Evolutionary conservation across 1,139 yeast genomes (phyloP), one percentile per base, ranked within the genome.

Genomic region (Lodderomyces metapsilosis): DNA sequence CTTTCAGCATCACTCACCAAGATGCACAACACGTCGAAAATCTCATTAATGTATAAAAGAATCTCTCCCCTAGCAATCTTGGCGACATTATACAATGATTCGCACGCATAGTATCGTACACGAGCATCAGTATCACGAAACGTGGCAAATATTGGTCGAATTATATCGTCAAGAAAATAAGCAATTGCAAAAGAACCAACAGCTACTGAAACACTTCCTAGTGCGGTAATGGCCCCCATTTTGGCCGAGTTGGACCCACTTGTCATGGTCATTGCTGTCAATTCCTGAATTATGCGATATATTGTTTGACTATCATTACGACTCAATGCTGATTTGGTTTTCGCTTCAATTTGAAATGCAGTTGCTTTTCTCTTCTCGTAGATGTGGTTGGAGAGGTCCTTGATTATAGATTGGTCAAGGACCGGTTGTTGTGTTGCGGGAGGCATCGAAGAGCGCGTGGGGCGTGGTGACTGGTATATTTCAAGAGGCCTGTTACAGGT

Each of bases 61-160:
- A 92, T 87, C 61, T 94, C 98, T 15, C 98, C 98, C 52, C 95
- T 80, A 4, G 98, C 96, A 17, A 92, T 95, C 60, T 94, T 94
- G 41, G 98, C 96, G 39, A 94, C 91, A 62, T 94, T 94, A 64
- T 94, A 94, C 49, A 94, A 73, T 34, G 96, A 86, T 59, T 94
- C 99, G 66, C 98, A 92, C 0, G 98, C 98, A 61, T 91, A 94
- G 56, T 94, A 94, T 41, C 99, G 73, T 7, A 94, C 98, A 50
- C 96, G 78, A 9, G 97, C 95, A 58, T 94, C 97, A 45, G 94
- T 96, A 56, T 94, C 98, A 41, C 95, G 91, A 61, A 94, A 94
- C 46, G 98, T 92, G 0, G 97, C 94, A 53, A 94, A 71, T 13
- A 94, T 96, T 0, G 99, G 97, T 46, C 88, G 94, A 46, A 92